Base-by-base conservation (phyloP, 768 basidiomycete species). In the Tricholoma sp. region DNA sequence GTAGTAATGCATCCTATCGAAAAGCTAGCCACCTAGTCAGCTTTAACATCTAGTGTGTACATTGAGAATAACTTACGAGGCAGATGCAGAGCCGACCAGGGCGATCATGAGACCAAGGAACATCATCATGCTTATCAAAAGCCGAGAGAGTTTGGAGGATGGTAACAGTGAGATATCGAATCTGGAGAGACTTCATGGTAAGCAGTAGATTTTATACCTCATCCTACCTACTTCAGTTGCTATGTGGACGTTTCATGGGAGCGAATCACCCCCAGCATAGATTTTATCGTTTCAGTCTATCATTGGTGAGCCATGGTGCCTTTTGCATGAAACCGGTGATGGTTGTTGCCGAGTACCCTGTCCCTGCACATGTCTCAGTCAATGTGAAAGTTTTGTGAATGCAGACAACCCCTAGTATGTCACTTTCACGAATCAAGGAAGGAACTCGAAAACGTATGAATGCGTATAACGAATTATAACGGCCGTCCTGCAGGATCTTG, bases 11-110 rank as follows among this genome's bases (percentile, higher is more conserved):
- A 64, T 50, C 63, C 60, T 52, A 61, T 59, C 60, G 65, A 64
- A 63, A 59, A 61, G 58, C 62, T 63, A 27, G 24, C 24, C 24
- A 27, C 24, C 24, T 27, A 27, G 5, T 27, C 24, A 27, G 24
- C 5, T 27, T 27, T 5, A 19, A 41, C 27, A 21, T n/a, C 24
- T 5, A n/a, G 32, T 14, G 53, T 37, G 24, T 1, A 21, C 10
- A 22, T 27, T 4, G 6, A 39, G 11, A 12, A 29, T 21, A 12
- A 61, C 63, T 11, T 50, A 64, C 63, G 63, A 60, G 60, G 63
- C 65, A 56, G 65, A 64, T 61, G 62, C 65, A 39, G 57, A 63
- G 62, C 65, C 65, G 60, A 55, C 63, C 63, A 66, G 65, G 63
- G 63, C 65, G 59, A 54, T 53, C 57, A 66, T 61, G 24, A 63